Percentiles rank a stretch among this genome's conserved stretches.
phyloP scores from a whole-genome alignment of 176 grass and related monocot species.

The bread wheat (Triticum aestivum) region DNA sequence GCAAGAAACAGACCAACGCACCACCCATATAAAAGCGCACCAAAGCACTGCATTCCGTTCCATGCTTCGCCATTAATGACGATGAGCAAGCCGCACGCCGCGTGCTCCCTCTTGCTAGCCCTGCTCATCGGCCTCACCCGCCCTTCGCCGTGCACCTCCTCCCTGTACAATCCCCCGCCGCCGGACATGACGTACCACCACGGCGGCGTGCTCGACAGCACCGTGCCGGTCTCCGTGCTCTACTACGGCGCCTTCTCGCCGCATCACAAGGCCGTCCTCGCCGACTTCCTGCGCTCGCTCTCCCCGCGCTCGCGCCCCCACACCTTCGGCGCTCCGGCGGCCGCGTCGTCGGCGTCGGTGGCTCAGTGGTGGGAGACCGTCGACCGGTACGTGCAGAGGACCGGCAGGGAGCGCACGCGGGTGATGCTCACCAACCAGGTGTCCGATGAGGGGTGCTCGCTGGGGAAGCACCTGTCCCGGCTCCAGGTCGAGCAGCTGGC shows the following conservation, averaged over 20 bases:
- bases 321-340: conserved; percentile 13
- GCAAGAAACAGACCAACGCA: conserved; percentile 11
- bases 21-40: neutral
- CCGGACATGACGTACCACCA: conserved; percentile 64
- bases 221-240: conserved; percentile 70
- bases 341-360: conserved; percentile 36
- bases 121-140: conserved; percentile 14
- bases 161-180: conserved; percentile 55
- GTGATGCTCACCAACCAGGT: conserved; percentile 81
- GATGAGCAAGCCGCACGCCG: neutral
- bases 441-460: conserved; percentile 48
- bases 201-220: conserved; percentile 57
- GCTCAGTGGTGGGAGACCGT: conserved; percentile 77
- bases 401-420: conserved; percentile 40
- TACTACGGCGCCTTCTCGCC: conserved; percentile 86
- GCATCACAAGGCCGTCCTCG: conserved; percentile 58
- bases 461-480: conserved; percentile 48
- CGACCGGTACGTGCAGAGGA: conserved; percentile 69
- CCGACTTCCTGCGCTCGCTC: conserved; percentile 80
- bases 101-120: conserved; percentile 6
- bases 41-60: neutral
- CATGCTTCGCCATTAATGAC: neutral
- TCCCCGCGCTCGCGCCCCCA: conserved; percentile 31
- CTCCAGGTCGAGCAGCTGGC: conserved; percentile 55
- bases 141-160: conserved; percentile 21